Evolutionary conservation across 2,329 filamentous ascomycete species (phyloP), one percentile per base, ranked within the genome.

Genomic region (Penicillium digitatum): DNA sequence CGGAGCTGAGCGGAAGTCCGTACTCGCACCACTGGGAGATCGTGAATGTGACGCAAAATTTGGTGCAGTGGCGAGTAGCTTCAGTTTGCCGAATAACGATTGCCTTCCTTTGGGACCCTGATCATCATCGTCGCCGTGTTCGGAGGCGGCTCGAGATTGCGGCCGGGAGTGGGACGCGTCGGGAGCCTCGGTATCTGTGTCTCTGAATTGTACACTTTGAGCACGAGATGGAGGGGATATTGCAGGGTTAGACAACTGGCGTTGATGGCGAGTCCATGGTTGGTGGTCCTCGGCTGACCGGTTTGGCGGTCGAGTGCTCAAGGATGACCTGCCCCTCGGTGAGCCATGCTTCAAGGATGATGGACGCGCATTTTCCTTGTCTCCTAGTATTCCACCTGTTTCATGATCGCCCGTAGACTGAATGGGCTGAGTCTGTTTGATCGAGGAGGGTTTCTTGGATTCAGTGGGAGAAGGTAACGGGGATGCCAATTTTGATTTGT

Each of bases 11-110:
- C 69, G 72, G 16, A 74, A 72, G 22, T 78, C 75, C 39, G 71
- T 69, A 32, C 75, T 69, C 0, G 78, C 72, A 10, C 72, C 77
- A 61, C 81, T 84, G 24, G 75, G 66, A 34, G 76, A 79, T 32
- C 81, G 74, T 3, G 75, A 72, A 63, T 83, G 81, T 18, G 76
- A 73, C 42, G 76, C 72, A 55, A 80, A 74, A 10, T 75, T 65
- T 22, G 79, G 78, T 0, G 80, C 77, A 11, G 79, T 82, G 22
- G 89, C 84, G 52, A 95, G 76, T 3, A 89, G 87, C 69, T 88
- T 90, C 59, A 95, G 73, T 70, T 88, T 91, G 18, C 87, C 87
- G 73, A 95, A 90, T 60, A 95, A 81, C 24, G 87, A 87, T 22
- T 82, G 82, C 52, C 72, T 78, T 56, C 81, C 82, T 71, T 85